Evolutionary conservation across 495 filamentous ascomycete species (phyloP), one percentile per base, ranked within the genome.

Genomic region (Aspergillus ellipticus): DNA sequence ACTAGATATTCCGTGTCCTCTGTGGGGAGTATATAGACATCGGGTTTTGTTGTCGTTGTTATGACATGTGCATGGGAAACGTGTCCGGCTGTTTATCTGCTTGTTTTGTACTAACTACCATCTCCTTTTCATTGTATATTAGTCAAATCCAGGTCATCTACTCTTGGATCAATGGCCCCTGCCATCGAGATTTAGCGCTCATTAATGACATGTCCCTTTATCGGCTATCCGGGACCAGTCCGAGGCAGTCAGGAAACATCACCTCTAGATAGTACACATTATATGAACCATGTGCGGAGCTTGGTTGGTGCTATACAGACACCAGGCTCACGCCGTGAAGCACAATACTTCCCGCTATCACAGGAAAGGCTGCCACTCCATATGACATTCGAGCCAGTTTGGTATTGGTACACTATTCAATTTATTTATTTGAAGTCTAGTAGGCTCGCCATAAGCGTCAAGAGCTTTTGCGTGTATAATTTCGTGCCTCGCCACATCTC

Each of bases 51-150:
- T 24, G 6, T 17, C 6, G 16, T n/a, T n/a, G 13, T 16, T 16
- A n/a, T 47, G 24, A 24, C 9, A 13, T 37, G 26, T 35, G 49
- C 49, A 51, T 51, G 49, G 49, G 45, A 48, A 48, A 48, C 15
- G 45, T 48, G 13, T 24, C 24, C 29, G 24, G 13, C 13, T 29
- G 15, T 48, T 13, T 48, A 28, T 15, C 20, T 48, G 5, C 15
- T 29, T n/a, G 43, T 48, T 20, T 13, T 11, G 42, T 28, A 28
- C 24, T 28, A 28, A 39, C 35, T 39, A 39, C 13, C 35, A 39
- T 39, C 35, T 39, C 35, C 35, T 39, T 13, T 39, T 39, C 35
- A 39, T n/a, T 48, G 45, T 48, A 48, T 48, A 48, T 29, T 48
- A 48, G 24, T 48, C 21, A 6, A 47, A 47, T 28, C 15, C 26